phyloP scores from a whole-genome alignment of 495 filamentous ascomycete species.

The Daldinia caldariorum region DNA sequence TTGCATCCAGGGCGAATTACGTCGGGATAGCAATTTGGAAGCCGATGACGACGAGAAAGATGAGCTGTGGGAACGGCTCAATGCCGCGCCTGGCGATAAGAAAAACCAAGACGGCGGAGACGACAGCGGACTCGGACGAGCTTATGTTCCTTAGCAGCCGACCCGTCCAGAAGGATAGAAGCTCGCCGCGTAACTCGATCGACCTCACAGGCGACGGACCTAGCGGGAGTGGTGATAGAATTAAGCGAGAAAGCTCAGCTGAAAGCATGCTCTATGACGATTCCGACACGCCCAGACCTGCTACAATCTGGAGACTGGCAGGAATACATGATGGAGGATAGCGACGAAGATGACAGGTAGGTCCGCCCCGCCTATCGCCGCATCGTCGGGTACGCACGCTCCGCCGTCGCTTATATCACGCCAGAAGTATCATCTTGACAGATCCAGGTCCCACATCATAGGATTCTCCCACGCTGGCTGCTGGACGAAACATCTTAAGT shows the following conservation, averaged over 20 bases:
- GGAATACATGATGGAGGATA: too few relatives aligned
- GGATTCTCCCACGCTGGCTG: neutral
- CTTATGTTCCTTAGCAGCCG: neutral
- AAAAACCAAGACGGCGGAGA: neutral
- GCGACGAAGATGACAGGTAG: too few relatives aligned
- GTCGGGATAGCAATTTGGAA: neutral
- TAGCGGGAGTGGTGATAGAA: neutral
- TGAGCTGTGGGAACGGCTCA: neutral
- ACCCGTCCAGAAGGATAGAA: neutral
- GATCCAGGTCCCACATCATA: neutral
- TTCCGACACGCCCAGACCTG: too few relatives aligned
- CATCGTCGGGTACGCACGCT: neutral
- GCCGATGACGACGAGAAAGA: neutral
- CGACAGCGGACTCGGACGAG: neutral
- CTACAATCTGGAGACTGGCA: too few relatives aligned
- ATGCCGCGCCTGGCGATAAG: neutral
- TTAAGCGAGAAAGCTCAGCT: neutral
- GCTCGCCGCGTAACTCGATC: neutral
- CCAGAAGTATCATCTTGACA: conserved; percentile 4
- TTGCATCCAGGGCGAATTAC: neutral
- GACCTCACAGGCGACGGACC: neutral
- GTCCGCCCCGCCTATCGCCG: neutral
- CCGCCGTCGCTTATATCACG: neutral
- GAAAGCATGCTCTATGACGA: neutral
- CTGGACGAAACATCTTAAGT: neutral